phyloP scores from a whole-genome alignment of 192 early-diverging fungal genomes.

The Coemansia guatemalensis region DNA sequence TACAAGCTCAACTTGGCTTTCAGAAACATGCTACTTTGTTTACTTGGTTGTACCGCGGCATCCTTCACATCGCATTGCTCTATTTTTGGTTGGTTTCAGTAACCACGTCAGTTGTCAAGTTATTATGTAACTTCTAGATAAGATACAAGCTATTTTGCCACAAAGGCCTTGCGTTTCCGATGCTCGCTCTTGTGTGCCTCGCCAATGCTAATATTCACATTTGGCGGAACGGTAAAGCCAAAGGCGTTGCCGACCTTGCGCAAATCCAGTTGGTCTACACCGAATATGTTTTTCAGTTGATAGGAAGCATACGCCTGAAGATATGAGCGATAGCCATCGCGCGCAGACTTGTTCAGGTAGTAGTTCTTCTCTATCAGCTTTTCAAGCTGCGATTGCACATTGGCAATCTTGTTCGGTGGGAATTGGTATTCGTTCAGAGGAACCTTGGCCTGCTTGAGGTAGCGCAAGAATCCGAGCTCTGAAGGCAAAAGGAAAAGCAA shows the following conservation, averaged over 20 bases:
- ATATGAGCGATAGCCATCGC: conserved; percentile 96
- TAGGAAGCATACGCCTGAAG: conserved; percentile 94
- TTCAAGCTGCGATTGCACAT: conserved; percentile 97
- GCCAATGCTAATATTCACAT: conserved; percentile 71
- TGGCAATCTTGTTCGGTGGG: conserved; percentile 90
- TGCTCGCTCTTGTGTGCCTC: conserved; percentile 46
- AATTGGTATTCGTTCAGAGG: conserved; percentile 99
- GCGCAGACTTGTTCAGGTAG: conserved; percentile 93
- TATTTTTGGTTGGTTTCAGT: background rate
- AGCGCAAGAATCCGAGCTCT: conserved; percentile 94
- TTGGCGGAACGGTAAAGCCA: conserved; percentile 94
- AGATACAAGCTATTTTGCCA: conserved; percentile 18
- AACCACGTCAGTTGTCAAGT: background rate
- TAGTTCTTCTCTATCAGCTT: conserved; percentile 96
- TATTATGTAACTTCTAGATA: background rate
- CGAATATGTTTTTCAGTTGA: conserved; percentile 94
- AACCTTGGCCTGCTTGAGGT: conserved; percentile 97
- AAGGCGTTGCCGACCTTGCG: conserved; percentile 90
- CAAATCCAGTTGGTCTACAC: conserved; percentile 88
- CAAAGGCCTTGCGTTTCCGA: conserved; percentile 52
- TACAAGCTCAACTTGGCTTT: background rate
- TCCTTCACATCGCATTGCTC: background rate
- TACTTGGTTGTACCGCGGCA: background rate
- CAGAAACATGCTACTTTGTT: background rate
- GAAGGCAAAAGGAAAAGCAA: conserved; percentile 93